Conservation (phyloP, 1,139 yeast genomes). For the Taphrina pruni region DNA sequence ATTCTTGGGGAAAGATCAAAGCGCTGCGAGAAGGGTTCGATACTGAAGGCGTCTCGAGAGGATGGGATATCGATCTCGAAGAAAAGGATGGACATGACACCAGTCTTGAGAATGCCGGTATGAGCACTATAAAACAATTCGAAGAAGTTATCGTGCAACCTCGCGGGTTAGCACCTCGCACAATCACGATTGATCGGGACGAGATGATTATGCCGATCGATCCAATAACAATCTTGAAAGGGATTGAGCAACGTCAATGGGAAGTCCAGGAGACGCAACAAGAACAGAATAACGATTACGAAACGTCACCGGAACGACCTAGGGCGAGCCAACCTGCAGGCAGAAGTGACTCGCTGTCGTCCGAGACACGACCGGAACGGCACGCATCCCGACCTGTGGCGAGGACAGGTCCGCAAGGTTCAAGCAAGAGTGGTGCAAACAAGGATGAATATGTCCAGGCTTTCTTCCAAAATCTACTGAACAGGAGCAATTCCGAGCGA, state of each 20-base stretch:
- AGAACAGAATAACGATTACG: conserved; percentile 4
- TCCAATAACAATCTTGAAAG: background rate
- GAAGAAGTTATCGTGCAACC: conserved; percentile 12
- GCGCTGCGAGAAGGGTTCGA: conserved; percentile 50
- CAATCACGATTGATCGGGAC: background rate
- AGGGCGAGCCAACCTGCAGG: background rate
- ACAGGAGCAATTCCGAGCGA: conserved; percentile 10
- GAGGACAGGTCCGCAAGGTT: background rate
- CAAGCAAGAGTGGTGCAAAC: conserved; percentile 6
- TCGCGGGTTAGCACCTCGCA: background rate
- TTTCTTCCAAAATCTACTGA: conserved; percentile 24
- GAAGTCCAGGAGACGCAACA: conserved; percentile 17
- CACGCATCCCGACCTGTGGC: background rate
- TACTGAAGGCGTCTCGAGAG: conserved; percentile 44
- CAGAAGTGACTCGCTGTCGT: background rate
- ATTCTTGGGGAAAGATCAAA: conserved; percentile 52
- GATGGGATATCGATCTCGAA: conserved; percentile 44
- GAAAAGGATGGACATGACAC: conserved; percentile 12
- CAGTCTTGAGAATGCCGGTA: conserved; percentile 19
- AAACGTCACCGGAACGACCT: background rate
- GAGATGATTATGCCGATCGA: conserved; percentile 6
- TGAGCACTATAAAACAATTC: background rate
- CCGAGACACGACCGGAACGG: background rate
- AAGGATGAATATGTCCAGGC: conserved; percentile 33
- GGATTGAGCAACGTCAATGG: conserved; percentile 28